Evolutionary conservation across 345 rosid genomes (phyloP).

Genomic region (Euclidium syriacum): DNA sequence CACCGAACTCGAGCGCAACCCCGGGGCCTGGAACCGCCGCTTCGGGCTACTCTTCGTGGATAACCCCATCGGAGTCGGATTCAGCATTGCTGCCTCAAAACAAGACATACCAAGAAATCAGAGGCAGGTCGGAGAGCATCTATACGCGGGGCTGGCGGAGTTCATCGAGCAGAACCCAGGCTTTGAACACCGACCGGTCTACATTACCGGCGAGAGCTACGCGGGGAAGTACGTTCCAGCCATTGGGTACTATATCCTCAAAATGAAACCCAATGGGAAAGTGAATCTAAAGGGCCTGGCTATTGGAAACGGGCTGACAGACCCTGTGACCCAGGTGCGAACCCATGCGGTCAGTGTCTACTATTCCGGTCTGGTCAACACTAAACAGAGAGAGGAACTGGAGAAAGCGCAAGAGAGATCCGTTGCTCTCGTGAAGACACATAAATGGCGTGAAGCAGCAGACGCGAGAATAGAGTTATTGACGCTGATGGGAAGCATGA

Average conservation of each 20-base stretch:
- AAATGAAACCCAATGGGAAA: constrained; percentile 34
- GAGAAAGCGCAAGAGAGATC: constrained; percentile 50
- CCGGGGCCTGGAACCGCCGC: constrained; percentile 74
- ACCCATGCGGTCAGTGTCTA: constrained; percentile 58
- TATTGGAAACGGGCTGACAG: constrained; percentile 78
- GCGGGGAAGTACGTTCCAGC: constrained; percentile 83
- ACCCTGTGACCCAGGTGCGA: constrained; percentile 50
- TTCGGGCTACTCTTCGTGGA: constrained; percentile 75
- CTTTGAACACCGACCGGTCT: constrained; percentile 52
- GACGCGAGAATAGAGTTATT: constrained; percentile 40
- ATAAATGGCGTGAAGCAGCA: constrained; percentile 63
- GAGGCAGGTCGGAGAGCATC: constrained; percentile 52
- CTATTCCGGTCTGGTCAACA: constrained; percentile 58
- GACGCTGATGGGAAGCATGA: constrained; percentile 45
- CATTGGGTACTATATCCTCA: constrained; percentile 61
- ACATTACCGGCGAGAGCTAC: constrained; percentile 75
- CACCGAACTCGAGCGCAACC: constrained; percentile 41
- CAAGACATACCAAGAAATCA: constrained; percentile 63
- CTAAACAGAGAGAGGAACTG: constrained; percentile 50
- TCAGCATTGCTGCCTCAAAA: constrained; percentile 58
- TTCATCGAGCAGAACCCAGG: constrained; percentile 41
- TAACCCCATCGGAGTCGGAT: constrained; percentile 82
- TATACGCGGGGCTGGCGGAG: constrained; percentile 46
- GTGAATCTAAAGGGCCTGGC: constrained; percentile 63
- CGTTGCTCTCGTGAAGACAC: constrained; percentile 31